Percentiles rank a stretch among this genome's conserved stretches.
These are phyloP conservation scores for Colletotrichum agaves DNA, from an alignment of 2,329 filamentous ascomycete genomes.

Conservation along the genomic window DNA sequence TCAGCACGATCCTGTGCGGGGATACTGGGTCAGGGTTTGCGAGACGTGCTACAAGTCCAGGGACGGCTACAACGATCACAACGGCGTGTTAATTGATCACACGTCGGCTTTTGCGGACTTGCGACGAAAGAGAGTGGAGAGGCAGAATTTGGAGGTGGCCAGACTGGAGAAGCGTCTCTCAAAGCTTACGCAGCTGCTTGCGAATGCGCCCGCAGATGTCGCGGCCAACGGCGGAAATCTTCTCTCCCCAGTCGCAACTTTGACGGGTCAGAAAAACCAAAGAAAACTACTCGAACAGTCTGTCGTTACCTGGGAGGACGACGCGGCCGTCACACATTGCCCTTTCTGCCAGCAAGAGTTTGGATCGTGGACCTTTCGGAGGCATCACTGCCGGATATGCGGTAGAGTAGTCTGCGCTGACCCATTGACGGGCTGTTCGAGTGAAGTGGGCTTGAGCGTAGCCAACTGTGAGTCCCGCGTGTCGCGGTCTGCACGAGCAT, in stretches of 20 bases:
- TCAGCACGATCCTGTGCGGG: conserved; percentile 87
- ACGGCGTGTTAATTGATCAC: conserved; percentile 77
- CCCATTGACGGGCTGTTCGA: conserved; percentile 83
- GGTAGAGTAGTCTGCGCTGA: conserved; percentile 95
- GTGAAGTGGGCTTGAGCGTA: conserved; percentile 83
- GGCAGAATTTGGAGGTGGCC: conserved; percentile 87
- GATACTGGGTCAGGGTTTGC: conserved; percentile 94
- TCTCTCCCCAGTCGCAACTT: conserved; percentile 68
- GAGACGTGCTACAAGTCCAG: conserved; percentile 99
- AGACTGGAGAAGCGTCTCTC: conserved; percentile 91
- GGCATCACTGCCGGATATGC: conserved; percentile 95
- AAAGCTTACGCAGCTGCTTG: conserved; percentile 85
- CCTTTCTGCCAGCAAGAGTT: conserved; percentile 98
- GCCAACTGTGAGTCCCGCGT: conserved; percentile 53
- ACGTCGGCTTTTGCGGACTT: conserved; percentile 75
- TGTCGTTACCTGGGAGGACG: conserved; percentile 95
- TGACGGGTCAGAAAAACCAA: conserved; percentile 77
- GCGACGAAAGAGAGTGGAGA: conserved; percentile 83
- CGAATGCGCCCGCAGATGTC: conserved; percentile 77
- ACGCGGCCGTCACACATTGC: conserved; percentile 80
- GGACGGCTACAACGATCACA: conserved; percentile 93
- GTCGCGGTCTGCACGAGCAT: background rate
- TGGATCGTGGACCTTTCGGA: conserved; percentile 88
- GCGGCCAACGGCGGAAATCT: conserved; percentile 63
- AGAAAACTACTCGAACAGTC: conserved; percentile 89